Evolutionary conservation across 257 asterid species (phyloP), one percentile per base, ranked within the genome.

Genomic region (Oldenlandia corymbosa): DNA sequence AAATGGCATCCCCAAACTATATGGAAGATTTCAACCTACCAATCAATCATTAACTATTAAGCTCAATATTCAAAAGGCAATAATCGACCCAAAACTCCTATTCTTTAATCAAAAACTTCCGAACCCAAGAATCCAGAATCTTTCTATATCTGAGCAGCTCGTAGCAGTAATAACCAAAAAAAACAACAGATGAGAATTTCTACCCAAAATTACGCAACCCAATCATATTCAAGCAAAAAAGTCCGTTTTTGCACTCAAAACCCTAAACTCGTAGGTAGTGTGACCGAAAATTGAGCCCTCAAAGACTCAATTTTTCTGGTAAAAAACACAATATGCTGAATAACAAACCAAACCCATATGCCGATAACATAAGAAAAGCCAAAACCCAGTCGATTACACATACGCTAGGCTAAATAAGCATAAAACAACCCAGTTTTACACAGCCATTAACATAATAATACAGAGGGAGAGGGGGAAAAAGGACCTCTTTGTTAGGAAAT

Each of bases 211-310:
- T 54, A 39, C 18, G 61, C 61, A 56, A 30, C 61, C 8, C 61
- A 56, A 56, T 31, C 13, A 13, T 56, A 31, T 11, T 26, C 10
- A 54, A 16, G 18, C 30, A 18, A 39, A 39, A 63, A 63, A 28
- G 23, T 63, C 60, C 14, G 3, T 52, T 34, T 20, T 52, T 42
- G 47, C 30, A 18, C 53, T 36, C 54, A 57, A 68, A 68, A 57
- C 53, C 81, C 31, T 16, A 46, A 57, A 32, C 27, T 62, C 27
- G 42, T 30, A 58, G 52, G 54, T 32, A 41, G 17, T 24, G 60
- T 28, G 62, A 68, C n/a, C n/a, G n/a, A n/a, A n/a, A 47, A 67
- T 17, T 76, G 27, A 51, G 64, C 60, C 72, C 50, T n/a, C n/a
- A n/a, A 48, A 56, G 52, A 69, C 66, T 59, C 31, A 63, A 58